Percentiles rank a stretch among this genome's conserved stretches.
phyloP scores from a whole-genome alignment of 805 yeast genomes.

The Cyberlindnera subsufficiens region DNA sequence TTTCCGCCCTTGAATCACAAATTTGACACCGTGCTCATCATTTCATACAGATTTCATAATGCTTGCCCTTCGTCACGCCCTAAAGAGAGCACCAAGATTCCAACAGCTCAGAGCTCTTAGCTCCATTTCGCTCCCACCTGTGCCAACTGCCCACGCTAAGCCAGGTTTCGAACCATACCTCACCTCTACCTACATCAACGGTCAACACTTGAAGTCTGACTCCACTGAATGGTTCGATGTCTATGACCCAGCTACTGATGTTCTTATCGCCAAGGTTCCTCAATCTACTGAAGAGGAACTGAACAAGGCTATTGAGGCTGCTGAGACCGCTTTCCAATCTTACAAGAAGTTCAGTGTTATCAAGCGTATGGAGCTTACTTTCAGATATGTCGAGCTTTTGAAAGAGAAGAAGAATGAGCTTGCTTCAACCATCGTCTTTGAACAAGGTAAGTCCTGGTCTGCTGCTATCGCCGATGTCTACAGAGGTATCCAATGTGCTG shows the following conservation, averaged over 20 bases:
- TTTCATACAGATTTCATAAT: background rate
- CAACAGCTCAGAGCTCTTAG: constrained; percentile 3
- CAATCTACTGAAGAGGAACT: constrained; percentile 65
- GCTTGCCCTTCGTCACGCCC: background rate
- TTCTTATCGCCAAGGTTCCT: constrained; percentile 62
- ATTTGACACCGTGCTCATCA: too few species aligned
- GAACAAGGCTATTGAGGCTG: constrained; percentile 58
- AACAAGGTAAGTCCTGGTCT: constrained; percentile 73
- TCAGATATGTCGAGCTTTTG: constrained; percentile 60
- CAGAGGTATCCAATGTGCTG: constrained; percentile 77
- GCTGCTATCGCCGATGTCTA: constrained; percentile 74
- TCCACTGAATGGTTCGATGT: constrained; percentile 60
- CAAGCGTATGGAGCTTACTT: constrained; percentile 58
- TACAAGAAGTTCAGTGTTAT: constrained; percentile 47
- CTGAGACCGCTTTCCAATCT: constrained; percentile 51
- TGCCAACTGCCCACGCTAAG: constrained; percentile 37
- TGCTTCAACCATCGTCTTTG: constrained; percentile 57
- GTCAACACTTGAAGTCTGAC: constrained; percentile 40
- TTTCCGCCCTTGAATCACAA: too few species aligned
- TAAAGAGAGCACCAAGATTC: background rate
- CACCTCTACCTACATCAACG: constrained; percentile 44
- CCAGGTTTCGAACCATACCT: constrained; percentile 37
- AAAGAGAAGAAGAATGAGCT: constrained; percentile 61
- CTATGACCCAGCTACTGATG: constrained; percentile 71
- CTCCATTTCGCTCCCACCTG: constrained; percentile 21